Evolutionary conservation across 257 asterid genomes (phyloP).

Genomic region (Rhazya stricta): DNA sequence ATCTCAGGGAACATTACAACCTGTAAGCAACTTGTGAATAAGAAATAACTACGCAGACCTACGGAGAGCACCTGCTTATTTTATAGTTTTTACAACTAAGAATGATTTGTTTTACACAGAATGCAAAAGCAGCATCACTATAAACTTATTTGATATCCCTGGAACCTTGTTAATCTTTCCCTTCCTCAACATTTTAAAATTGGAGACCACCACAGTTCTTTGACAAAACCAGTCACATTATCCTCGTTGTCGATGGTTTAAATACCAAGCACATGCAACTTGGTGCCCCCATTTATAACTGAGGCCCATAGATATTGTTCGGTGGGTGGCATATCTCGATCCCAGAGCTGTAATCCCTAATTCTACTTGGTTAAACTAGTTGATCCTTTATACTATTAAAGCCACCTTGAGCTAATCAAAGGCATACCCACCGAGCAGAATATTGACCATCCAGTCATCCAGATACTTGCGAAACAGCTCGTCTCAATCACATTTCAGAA

Average conservation of each 20-base stretch:
- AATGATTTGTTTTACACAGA: background rate
- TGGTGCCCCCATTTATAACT: slow-evolving; percentile 2
- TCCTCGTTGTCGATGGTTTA: background rate
- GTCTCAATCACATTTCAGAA: background rate
- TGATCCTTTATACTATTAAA: background rate
- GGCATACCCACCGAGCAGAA: background rate
- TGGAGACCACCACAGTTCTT: background rate
- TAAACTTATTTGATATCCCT: background rate
- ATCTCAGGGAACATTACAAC: background rate
- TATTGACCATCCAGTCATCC: background rate
- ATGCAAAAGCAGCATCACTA: background rate
- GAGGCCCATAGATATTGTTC: slow-evolving; percentile 12
- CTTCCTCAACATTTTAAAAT: background rate
- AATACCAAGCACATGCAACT: slow-evolving; percentile 16
- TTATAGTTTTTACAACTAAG: background rate
- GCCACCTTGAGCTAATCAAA: slow-evolving; percentile 6
- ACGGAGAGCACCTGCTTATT: background rate
- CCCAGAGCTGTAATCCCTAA: background rate
- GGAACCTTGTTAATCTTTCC: background rate
- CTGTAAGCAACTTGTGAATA: background rate
- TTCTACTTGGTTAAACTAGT: background rate
- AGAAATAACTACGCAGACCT: background rate
- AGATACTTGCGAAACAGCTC: background rate
- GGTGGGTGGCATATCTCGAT: background rate
- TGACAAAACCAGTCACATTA: background rate